Percentiles rank a stretch among this genome's conserved stretches.
Evolutionary conservation across 2,329 filamentous ascomycete genomes (phyloP).

Genomic region (Colletotrichum melonis): DNA sequence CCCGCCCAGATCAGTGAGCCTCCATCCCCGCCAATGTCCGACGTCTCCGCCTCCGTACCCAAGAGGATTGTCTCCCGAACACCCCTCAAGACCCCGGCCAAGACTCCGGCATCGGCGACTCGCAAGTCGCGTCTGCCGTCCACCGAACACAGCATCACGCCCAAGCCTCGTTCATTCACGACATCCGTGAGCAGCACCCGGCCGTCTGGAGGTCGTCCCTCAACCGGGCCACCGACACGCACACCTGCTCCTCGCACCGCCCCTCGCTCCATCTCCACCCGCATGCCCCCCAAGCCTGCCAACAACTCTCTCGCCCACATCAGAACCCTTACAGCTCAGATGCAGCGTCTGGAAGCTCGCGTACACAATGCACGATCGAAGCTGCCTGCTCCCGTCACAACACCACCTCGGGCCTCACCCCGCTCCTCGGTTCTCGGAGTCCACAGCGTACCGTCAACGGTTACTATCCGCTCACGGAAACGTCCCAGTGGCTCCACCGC

Average conservation of each 20-base stretch:
- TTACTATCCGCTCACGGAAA: conserved; percentile 77
- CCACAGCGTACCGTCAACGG: conserved; percentile 62
- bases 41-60: conserved; percentile 68
- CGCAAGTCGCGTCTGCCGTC: conserved; percentile 54
- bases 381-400: conserved; percentile 82
- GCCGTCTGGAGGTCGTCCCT: conserved; percentile 48
- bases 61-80: conserved; percentile 44
- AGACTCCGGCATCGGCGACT: conserved; percentile 63
- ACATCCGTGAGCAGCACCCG: conserved; percentile 48
- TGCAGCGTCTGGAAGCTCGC: conserved; percentile 94
- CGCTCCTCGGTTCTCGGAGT: conserved; percentile 59
- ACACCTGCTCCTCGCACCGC: conserved; percentile 67
- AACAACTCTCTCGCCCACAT: conserved; percentile 89
- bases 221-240: conserved; percentile 56
- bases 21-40: conserved; percentile 93
- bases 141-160: conserved; percentile 54
- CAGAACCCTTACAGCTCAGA: conserved; percentile 92
- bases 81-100: conserved; percentile 49
- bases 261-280: conserved; percentile 58
- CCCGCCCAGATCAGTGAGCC: conserved; percentile 84
- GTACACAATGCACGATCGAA: conserved; percentile 94
- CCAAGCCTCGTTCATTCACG: conserved; percentile 58
- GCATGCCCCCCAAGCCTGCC: conserved; percentile 64
- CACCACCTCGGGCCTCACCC: conserved; percentile 85
- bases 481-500: conserved; percentile 69